Evolutionary conservation across 352 stramenopile species (phyloP), one percentile per base, ranked within the genome.

Genomic region (Aphanomyces euteiches): DNA sequence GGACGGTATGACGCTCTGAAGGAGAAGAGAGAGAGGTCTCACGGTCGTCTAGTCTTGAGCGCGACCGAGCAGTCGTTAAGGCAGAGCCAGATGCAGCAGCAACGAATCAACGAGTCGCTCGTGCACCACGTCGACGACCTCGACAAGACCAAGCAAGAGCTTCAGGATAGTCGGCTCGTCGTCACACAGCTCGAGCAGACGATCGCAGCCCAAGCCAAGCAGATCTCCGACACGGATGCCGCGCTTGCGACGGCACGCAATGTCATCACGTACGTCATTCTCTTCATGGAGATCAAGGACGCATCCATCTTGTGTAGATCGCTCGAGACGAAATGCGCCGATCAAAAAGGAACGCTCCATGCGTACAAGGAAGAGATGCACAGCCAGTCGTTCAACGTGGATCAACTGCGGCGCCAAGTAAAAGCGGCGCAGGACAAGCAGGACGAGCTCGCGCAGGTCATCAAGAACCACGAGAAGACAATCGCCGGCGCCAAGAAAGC

Each of bases 331-430:
- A 47, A 53, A 38, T 63, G 45, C 17, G 47, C 17, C 54, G 64
- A 70, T 21, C 64, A 70, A 47, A 60, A 63, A n/a, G 40, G 34
- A 21, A 60, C 53, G 15, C 28, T 70, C n/a, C 53, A 70, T 28
- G 36, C 39, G n/a, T 70, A 70, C 64, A 70, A 70, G 53, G 64
- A 70, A 7, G 64, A 70, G 4, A 50, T 63, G 21, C 19, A 43
- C 8, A 36, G n/a, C 17, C 47, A 70, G 12, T 21, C 39, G 19
- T 39, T 21, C 21, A 54, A 38, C 36, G 13, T 61, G 34, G 64
- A 70, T 40, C 53, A 70, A 50, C 64, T 70, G 17, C 48, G 54
- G 7, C 36, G 43, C 8, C 47, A 70, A 12, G n/a, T 70, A n/a
- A 70, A 70, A 50, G 15, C 3, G 15, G 47, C 12, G 6, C 21